Percentiles rank a stretch among this genome's conserved stretches.
phyloP scores from a whole-genome alignment of 306 rosid species.

The Biancaea sappan region DNA sequence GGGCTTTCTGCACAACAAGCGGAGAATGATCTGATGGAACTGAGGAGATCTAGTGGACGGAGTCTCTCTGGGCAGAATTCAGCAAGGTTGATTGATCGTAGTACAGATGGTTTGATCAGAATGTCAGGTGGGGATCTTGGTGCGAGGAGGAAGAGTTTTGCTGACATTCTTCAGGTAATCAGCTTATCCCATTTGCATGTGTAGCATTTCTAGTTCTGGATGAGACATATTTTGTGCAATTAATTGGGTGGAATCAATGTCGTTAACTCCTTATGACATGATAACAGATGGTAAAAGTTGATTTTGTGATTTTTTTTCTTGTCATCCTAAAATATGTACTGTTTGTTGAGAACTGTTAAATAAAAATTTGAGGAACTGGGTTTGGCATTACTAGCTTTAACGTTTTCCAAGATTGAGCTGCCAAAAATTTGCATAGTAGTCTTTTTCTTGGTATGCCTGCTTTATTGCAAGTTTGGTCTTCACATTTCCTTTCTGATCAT shows the following conservation, averaged over 20 bases:
- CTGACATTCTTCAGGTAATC: slow-evolving; percentile 84
- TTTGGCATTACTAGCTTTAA: neutral
- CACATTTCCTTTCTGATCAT: neutral
- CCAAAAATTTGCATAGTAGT: neutral
- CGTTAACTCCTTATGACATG: slow-evolving; percentile 9
- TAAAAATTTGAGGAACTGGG: neutral
- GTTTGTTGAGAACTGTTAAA: neutral
- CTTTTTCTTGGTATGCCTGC: neutral
- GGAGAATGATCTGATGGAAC: slow-evolving; percentile 67
- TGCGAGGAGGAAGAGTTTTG: slow-evolving; percentile 71
- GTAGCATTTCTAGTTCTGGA: neutral
- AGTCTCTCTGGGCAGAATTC: slow-evolving; percentile 59
- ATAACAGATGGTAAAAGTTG: slow-evolving; percentile 13
- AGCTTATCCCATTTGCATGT: slow-evolving; percentile 5
- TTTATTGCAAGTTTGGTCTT: neutral
- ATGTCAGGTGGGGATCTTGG: slow-evolving; percentile 61
- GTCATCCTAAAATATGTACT: neutral
- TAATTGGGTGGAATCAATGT: neutral
- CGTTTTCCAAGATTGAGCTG: neutral
- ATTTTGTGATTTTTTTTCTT: neutral
- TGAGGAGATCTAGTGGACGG: slow-evolving; percentile 57
- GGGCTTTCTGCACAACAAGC: slow-evolving; percentile 66
- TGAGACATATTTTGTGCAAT: slow-evolving; percentile 1
- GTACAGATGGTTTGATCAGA: slow-evolving; percentile 53
- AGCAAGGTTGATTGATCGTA: slow-evolving; percentile 54